Percentiles rank a stretch among this genome's conserved stretches.
phyloP scores from a whole-genome alignment of 805 yeast species.

The Sungouiella thailandica region DNA sequence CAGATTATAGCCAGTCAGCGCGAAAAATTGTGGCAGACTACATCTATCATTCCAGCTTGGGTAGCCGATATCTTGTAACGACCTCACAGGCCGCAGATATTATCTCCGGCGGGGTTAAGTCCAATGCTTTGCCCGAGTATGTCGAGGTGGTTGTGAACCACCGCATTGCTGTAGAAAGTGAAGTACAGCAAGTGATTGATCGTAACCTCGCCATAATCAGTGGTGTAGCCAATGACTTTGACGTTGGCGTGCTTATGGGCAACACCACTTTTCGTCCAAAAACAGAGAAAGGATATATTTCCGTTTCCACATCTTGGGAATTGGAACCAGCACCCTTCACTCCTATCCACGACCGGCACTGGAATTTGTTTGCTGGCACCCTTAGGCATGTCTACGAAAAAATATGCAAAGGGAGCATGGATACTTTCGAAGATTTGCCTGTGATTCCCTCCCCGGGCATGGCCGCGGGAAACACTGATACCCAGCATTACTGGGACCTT shows the following conservation, averaged over 20 bases:
- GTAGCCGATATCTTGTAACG: slow-evolving; percentile 35
- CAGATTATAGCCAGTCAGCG: slow-evolving; percentile 25
- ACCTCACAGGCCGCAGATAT: slow-evolving; percentile 66
- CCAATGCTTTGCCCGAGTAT: slow-evolving; percentile 71
- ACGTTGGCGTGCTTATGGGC: slow-evolving; percentile 40
- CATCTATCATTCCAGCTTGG: slow-evolving; percentile 13
- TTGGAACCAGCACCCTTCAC: slow-evolving; percentile 48
- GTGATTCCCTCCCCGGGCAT: slow-evolving; percentile 38
- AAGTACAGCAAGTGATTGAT: slow-evolving; percentile 36
- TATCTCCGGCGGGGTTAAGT: slow-evolving; percentile 63
- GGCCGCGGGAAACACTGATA: slow-evolving; percentile 57
- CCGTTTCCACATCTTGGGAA: slow-evolving; percentile 16
- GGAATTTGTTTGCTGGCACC: slow-evolving; percentile 38
- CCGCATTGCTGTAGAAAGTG: slow-evolving; percentile 53
- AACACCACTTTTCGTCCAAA: slow-evolving; percentile 17
- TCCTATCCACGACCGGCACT: slow-evolving; percentile 20
- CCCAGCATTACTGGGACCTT: slow-evolving; percentile 50
- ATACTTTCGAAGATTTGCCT: slow-evolving; percentile 13
- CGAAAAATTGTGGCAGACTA: slow-evolving; percentile 26
- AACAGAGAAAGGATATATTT: slow-evolving; percentile 37
- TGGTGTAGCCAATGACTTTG: slow-evolving; percentile 39
- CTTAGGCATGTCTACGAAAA: slow-evolving; percentile 41
- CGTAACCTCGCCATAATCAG: slow-evolving; percentile 30
- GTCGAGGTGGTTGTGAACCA: slow-evolving; percentile 52
- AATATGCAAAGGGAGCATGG: slow-evolving; percentile 7